Percentiles rank a stretch among this genome's conserved stretches.
Conservation (phyloP, 805 yeast species). For the Yueomyces sp. region DNA sequence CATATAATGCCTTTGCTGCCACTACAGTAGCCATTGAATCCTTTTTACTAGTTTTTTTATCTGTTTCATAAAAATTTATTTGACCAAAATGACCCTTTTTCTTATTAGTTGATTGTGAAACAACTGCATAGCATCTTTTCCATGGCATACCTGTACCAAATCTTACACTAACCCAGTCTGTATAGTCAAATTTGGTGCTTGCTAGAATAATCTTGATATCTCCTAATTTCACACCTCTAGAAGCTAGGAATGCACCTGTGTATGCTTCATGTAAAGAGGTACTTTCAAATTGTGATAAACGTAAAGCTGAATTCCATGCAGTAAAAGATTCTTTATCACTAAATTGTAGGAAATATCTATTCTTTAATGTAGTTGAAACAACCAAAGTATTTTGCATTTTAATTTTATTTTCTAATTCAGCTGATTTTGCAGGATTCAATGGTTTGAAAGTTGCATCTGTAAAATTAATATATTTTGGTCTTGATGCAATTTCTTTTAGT, state of each 20-base stretch:
- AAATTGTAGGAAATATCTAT: slow-evolving; percentile 73
- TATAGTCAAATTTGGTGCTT: slow-evolving; percentile 74
- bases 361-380: slow-evolving; percentile 86
- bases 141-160: slow-evolving; percentile 98
- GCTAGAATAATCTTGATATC: slow-evolving; percentile 79
- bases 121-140: slow-evolving; percentile 86
- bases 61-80: slow-evolving; percentile 70
- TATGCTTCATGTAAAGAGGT: slow-evolving; percentile 84
- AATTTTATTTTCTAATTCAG: slow-evolving; percentile 33
- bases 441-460: slow-evolving; percentile 82
- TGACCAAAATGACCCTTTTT: slow-evolving; percentile 37
- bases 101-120: slow-evolving; percentile 44
- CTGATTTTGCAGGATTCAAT: slow-evolving; percentile 46
- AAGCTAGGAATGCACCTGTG: slow-evolving; percentile 84
- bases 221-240: slow-evolving; percentile 78
- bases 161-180: slow-evolving; percentile 89
- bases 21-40: slow-evolving; percentile 68
- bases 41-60: slow-evolving; percentile 54
- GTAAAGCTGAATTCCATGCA: slow-evolving; percentile 73
- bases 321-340: slow-evolving; percentile 48
- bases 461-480: slow-evolving; percentile 80
- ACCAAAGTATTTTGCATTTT: slow-evolving; percentile 65
- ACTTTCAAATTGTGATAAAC: slow-evolving; percentile 72
- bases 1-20: slow-evolving; percentile 60
- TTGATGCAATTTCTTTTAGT: slow-evolving; percentile 44